Percentiles rank a stretch among this genome's conserved stretches.
Evolutionary conservation across 768 basidiomycete species (phyloP).

Genomic region (Podaxis sp.): DNA sequence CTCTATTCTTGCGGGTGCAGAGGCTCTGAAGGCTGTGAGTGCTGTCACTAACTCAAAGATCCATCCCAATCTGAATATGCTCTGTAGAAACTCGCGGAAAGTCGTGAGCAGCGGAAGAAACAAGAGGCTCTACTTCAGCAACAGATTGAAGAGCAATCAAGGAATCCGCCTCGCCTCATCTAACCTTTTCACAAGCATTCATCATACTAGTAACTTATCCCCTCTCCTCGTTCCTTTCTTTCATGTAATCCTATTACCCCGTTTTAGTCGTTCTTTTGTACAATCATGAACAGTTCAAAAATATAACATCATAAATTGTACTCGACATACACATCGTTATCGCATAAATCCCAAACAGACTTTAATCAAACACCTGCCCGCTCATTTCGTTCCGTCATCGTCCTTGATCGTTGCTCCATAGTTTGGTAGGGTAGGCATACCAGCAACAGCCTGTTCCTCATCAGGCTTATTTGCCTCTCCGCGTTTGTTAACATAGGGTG

Average conservation of each 20-base stretch:
- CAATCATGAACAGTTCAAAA: too few species aligned
- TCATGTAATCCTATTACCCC: too few species aligned
- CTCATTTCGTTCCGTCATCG: neutral
- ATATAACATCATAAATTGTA: too few species aligned
- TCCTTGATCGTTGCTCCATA: neutral
- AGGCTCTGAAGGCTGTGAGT: constrained; percentile 61
- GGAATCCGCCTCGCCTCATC: constrained; percentile 32
- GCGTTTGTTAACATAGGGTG: constrained; percentile 50
- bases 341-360: neutral
- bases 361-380: neutral
- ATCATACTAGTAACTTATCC: too few species aligned
- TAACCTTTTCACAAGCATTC: constrained; percentile 10
- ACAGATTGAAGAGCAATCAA: constrained; percentile 27
- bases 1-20: constrained; percentile 53
- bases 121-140: constrained; percentile 34
- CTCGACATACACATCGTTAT: too few species aligned
- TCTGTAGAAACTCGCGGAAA: constrained; percentile 48
- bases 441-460: constrained; percentile 18
- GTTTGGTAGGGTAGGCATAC: neutral
- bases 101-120: constrained; percentile 50
- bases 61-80: constrained; percentile 19
- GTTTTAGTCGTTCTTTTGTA: too few species aligned
- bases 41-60: constrained; percentile 18
- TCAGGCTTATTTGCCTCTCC: constrained; percentile 19
- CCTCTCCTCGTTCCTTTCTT: too few species aligned